These are phyloP conservation scores for Sporothrix inflata DNA, from an alignment of 2,329 filamentous ascomycete genomes.

Conservation along the genomic window DNA sequence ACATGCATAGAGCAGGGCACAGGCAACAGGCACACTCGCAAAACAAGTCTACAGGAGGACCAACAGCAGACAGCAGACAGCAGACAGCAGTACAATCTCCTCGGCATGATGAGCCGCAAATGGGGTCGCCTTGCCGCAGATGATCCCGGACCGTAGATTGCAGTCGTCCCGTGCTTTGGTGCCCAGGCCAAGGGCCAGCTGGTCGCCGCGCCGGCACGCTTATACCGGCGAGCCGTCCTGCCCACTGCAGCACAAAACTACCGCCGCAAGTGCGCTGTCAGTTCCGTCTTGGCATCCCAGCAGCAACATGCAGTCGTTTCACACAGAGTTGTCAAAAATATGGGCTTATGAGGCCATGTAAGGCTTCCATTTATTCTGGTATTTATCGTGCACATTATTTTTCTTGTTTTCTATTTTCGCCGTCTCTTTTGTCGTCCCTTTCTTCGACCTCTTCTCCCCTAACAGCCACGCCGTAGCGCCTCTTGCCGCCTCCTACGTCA, in stretches of 20 bases:
- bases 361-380: too few species aligned
- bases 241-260: neutral
- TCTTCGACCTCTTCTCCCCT: neutral
- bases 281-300: neutral
- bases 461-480: neutral
- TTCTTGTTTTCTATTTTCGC: neutral
- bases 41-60: too few species aligned
- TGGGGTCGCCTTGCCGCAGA: neutral
- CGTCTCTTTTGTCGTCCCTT: neutral
- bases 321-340: neutral
- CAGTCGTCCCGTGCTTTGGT: too few species aligned
- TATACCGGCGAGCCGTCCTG: neutral
- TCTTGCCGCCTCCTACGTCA: neutral
- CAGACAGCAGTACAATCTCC: neutral
- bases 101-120: constrained; percentile 3
- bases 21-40: neutral
- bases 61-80: too few species aligned
- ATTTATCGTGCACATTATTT: neutral
- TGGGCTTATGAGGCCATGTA: neutral
- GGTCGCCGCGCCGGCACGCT: too few species aligned
- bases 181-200: too few species aligned
- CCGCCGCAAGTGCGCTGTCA: neutral
- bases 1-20: neutral
- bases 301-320: neutral
- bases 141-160: too few species aligned